Evolutionary conservation across 148 eudicot genomes (phyloP), one percentile per base, ranked within the genome.

Genomic region (Rhododendron simsii): DNA sequence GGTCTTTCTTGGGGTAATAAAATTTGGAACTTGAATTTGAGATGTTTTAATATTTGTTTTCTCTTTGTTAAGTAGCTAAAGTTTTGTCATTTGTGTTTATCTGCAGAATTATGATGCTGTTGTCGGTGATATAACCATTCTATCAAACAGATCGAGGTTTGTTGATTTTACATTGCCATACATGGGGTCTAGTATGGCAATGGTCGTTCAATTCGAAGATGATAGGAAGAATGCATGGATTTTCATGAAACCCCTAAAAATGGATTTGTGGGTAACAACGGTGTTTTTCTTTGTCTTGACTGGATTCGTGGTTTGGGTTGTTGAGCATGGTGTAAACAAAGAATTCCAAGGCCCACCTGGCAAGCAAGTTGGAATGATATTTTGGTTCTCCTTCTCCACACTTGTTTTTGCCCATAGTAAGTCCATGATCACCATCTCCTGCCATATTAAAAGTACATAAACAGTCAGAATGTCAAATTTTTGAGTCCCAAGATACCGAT

Each of bases 381-480:
- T 94, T 23, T 95, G 92, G 91, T 95, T 94, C 87, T 87, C 97
- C 44, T 92, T 95, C 89, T 92, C 97, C 13, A 89, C 94, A 5
- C 90, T 95, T 82, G 95, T 93, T 80, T 95, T 95, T 78, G 91
- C 98, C 3, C 94, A 95, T 41, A 93, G 98, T 95, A 88, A 93
- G 94, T 88, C 21, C n/a, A 23, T 47, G 18, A 23, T 41, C 44
- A 37, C 16, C 33, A 21, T 6, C 81, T 48, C 9, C 35, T 26
- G 10, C 48, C 20, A 45, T 61, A 65, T 63, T 18, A 18, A 20
- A 59, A 59, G 61, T 55, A 55, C 55, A 51, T 51, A 11, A 51
- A 2, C 1, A 51, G 16, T 16, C 0, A 51, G 3, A 51, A 51
- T 53, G 4, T 53, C 57, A 53, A 53, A 15, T 14, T 14, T 53